phyloP scores from a whole-genome alignment of 495 filamentous ascomycete genomes.

The Penicillium canariense region DNA sequence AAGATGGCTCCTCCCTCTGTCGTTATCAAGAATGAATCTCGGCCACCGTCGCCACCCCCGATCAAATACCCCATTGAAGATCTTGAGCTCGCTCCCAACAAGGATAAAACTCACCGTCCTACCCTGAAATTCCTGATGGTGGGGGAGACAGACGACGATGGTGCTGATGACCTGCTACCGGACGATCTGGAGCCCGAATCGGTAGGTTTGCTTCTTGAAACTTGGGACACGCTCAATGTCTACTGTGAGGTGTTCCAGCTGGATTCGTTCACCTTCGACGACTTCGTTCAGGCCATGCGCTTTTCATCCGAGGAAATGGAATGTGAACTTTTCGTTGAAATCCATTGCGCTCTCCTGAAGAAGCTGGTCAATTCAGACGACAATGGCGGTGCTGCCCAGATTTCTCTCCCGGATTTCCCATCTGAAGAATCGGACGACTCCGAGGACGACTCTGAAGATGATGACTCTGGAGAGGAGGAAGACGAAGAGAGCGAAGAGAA shows the following conservation, averaged over 20 bases:
- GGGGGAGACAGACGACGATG: slow-evolving; percentile 46
- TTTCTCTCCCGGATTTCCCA: slow-evolving; percentile 74
- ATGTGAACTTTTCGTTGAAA: slow-evolving; percentile 85
- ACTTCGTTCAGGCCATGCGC: slow-evolving; percentile 85
- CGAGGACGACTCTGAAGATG: slow-evolving; percentile 47
- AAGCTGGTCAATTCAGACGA: slow-evolving; percentile 74
- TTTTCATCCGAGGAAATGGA: slow-evolving; percentile 73
- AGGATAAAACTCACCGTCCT: slow-evolving; percentile 62
- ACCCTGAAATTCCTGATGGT: slow-evolving; percentile 71
- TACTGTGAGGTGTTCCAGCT: slow-evolving; percentile 90
- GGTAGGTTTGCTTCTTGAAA: slow-evolving; percentile 76
- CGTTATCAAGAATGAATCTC: slow-evolving; percentile 38
- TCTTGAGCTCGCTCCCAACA: slow-evolving; percentile 67
- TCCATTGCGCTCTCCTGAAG: slow-evolving; percentile 89
- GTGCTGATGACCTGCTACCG: slow-evolving; percentile 39
- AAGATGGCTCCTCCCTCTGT: slow-evolving; percentile 32
- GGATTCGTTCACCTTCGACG: slow-evolving; percentile 97
- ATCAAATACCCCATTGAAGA: slow-evolving; percentile 97
- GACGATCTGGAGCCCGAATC: slow-evolving; percentile 74
- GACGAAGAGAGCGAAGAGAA: slow-evolving; percentile 35
- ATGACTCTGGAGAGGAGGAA: slow-evolving; percentile 54
- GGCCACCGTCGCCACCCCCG: slow-evolving; percentile 67
- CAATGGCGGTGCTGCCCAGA: slow-evolving; percentile 70
- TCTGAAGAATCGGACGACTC: slow-evolving; percentile 59
- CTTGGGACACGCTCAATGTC: slow-evolving; percentile 94